A percentile compares a stretch with the other conserved stretches of the same genome.
Conservation (phyloP, 2,329 filamentous ascomycete species). For the Sclerotinia sclerotiorum region DNA sequence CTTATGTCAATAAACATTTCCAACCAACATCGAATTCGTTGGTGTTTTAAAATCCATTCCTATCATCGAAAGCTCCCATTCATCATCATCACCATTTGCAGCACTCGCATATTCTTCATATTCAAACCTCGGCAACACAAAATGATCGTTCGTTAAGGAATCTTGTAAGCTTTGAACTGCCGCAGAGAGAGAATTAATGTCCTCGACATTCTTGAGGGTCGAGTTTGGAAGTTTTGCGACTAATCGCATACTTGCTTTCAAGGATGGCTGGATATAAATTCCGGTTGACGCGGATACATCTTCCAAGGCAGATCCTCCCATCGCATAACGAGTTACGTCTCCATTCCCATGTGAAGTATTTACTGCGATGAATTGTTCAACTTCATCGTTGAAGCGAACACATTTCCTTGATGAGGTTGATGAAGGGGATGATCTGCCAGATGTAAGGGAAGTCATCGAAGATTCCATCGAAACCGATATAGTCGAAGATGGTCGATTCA, state of each 20-base stretch:
- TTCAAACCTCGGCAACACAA: conserved; percentile 15
- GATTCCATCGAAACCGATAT: neutral
- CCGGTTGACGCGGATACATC: neutral
- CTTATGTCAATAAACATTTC: conserved; percentile 10
- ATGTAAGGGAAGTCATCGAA: conserved; percentile 13
- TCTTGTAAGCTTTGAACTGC: conserved; percentile 11
- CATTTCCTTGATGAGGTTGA: conserved; percentile 17
- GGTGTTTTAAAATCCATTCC: conserved; percentile 16
- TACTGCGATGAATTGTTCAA: conserved; percentile 22
- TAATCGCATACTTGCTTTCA: neutral
- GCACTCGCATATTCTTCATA: conserved; percentile 13
- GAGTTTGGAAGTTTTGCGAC: conserved; percentile 19
- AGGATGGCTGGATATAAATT: neutral
- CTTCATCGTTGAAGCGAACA: conserved; percentile 23
- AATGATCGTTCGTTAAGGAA: conserved; percentile 21
- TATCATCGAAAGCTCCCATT: conserved; percentile 23
- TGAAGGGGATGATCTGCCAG: conserved; percentile 19
- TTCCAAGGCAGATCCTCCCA: neutral
- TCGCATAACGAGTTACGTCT: neutral
- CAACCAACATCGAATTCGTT: neutral
- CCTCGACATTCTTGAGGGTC: neutral
- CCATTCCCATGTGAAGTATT: neutral
- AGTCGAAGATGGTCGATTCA: conserved; percentile 83
- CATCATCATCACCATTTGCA: conserved; percentile 18
- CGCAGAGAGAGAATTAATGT: conserved; percentile 4